phyloP scores from a whole-genome alignment of 192 early-diverging fungal genomes.

The Coemansia reversa region DNA sequence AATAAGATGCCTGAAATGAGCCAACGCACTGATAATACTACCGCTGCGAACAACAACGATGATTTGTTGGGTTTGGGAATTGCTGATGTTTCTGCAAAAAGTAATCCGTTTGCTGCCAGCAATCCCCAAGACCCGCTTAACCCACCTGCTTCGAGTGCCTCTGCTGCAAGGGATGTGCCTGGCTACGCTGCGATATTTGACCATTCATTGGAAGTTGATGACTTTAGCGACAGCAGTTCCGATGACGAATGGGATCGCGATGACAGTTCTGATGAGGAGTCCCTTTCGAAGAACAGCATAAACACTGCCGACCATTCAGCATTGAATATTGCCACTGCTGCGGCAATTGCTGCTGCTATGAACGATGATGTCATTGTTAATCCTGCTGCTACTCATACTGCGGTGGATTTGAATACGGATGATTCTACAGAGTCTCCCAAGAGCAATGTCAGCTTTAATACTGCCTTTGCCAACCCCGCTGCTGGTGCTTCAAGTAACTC shows the following conservation, averaged over 20 bases:
- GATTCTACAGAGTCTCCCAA: constrained; percentile 7
- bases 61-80: background rate
- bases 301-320: background rate
- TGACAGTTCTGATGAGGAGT: constrained; percentile 46
- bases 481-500: background rate
- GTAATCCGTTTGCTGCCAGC: constrained; percentile 33
- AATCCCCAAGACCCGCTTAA: constrained; percentile 2
- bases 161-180: background rate
- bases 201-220: constrained; percentile 24
- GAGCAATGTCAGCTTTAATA: constrained; percentile 46
- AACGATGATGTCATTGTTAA: background rate
- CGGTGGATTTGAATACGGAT: background rate
- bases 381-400: background rate
- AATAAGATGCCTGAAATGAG: constrained; percentile 17
- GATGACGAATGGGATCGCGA: constrained; percentile 50
- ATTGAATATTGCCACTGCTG: background rate
- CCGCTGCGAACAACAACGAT: background rate
- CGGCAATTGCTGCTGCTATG: background rate
- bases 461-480: constrained; percentile 38
- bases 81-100: background rate
- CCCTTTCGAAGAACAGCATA: too few species aligned
- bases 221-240: constrained; percentile 25
- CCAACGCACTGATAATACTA: constrained; percentile 5
- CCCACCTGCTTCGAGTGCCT: background rate
- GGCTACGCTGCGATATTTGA: constrained; percentile 18